phyloP scores from a whole-genome alignment of 345 rosid genomes.

The Linum usitatissimum region DNA sequence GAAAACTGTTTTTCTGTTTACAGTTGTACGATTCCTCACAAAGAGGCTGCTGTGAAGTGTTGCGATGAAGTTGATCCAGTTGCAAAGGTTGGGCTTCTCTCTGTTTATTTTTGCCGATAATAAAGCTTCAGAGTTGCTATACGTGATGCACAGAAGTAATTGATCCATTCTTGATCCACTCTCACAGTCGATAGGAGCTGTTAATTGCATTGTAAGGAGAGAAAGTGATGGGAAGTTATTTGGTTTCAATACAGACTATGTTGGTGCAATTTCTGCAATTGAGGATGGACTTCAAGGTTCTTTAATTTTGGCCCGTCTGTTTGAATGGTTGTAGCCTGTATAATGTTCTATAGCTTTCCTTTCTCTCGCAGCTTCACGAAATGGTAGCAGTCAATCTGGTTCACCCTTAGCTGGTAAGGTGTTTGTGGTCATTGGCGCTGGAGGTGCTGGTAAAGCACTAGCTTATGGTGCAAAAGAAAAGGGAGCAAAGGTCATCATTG shows the following conservation, averaged over 20 bases:
- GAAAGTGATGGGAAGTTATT: constrained; percentile 59
- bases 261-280: constrained; percentile 92
- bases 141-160: constrained; percentile 6
- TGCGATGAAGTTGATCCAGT: constrained; percentile 83
- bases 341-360: background rate
- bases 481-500: constrained; percentile 74
- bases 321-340: constrained; percentile 8
- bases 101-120: background rate
- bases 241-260: constrained; percentile 81
- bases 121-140: constrained; percentile 7
- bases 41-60: constrained; percentile 71
- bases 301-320: constrained; percentile 13
- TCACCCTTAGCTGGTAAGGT: constrained; percentile 71
- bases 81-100: constrained; percentile 51
- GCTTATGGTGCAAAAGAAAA: constrained; percentile 91
- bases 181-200: constrained; percentile 89
- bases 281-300: constrained; percentile 85
- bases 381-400: constrained; percentile 19
- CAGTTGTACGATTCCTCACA: constrained; percentile 92
- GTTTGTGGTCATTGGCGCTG: constrained; percentile 88
- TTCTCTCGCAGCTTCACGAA: constrained; percentile 33
- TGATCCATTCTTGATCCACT: constrained; percentile 16
- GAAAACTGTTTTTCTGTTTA: constrained; percentile 14
- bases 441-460: constrained; percentile 95
- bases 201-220: constrained; percentile 74